Percentiles rank a stretch among this genome's conserved stretches.
Conservation (phyloP, 2,329 filamentous ascomycete genomes). For the Fusarium sublunatum region DNA sequence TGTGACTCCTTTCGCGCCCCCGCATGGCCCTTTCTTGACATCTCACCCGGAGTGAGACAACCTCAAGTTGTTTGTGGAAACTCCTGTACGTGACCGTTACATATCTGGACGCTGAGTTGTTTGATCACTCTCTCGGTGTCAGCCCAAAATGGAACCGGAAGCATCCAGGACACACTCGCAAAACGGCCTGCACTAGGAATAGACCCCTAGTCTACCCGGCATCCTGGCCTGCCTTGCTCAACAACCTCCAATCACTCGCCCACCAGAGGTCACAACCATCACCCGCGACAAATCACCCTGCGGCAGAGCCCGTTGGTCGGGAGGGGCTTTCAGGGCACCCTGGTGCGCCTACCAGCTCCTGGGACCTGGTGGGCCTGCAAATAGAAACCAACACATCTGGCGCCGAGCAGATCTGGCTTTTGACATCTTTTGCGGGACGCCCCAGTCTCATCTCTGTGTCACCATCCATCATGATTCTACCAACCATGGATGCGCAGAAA, state of each 20-base stretch:
- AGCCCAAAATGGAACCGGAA: constrained; percentile 31
- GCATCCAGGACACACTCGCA: constrained; percentile 47
- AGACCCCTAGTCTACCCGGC: constrained; percentile 33
- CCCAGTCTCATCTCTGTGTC: constrained; percentile 48
- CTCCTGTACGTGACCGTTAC: constrained; percentile 36
- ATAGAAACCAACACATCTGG: constrained; percentile 41
- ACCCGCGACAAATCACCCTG: constrained; percentile 27
- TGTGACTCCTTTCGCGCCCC: constrained; percentile 35
- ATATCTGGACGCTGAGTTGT: constrained; percentile 30
- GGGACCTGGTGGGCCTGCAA: constrained; percentile 31
- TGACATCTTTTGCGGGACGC: constrained; percentile 50
- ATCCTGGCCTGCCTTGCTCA: constrained; percentile 30
- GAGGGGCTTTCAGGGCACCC: constrained; percentile 43
- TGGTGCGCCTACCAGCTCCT: constrained; percentile 34
- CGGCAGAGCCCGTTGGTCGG: constrained; percentile 44
- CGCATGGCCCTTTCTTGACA: constrained; percentile 41
- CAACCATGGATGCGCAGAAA: constrained; percentile 40
- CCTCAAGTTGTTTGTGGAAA: constrained; percentile 32
- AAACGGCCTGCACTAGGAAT: constrained; percentile 51
- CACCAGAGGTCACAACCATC: constrained; percentile 28
- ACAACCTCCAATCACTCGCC: constrained; percentile 34
- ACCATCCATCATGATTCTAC: constrained; percentile 44
- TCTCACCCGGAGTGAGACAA: constrained; percentile 42
- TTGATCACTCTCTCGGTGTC: constrained; percentile 27
- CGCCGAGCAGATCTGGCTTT: constrained; percentile 47